Base-by-base conservation (phyloP, 148 eudicot genomes). In the Nyssa sinensis region DNA sequence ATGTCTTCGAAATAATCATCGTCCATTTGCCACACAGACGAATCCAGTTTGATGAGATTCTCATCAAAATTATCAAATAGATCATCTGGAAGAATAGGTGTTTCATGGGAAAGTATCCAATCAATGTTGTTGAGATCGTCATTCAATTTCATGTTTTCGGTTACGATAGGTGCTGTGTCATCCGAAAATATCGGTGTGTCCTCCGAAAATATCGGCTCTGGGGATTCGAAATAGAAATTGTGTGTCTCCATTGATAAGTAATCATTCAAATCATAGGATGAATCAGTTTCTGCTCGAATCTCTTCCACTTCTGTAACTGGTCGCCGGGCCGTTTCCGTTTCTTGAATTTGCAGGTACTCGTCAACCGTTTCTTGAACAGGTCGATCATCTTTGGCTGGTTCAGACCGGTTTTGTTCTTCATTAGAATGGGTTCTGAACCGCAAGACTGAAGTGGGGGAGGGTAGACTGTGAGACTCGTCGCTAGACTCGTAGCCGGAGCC, bases 391-490 rank as follows among this genome's bases (percentile, higher is more conserved):
- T 66, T 17, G 67, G 61, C 70, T 35, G 77, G 74, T 24, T 69
- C 64, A 3, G 77, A 24, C 61, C 13, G 47, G n/a, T 24, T 55
- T 37, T 3, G 49, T 7, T 58, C 25, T 4, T 60, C 79, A 7
- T 74, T n/a, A n/a, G n/a, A n/a, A n/a, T n/a, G n/a, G n/a, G n/a
- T n/a, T n/a, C n/a, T n/a, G n/a, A 35, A 72, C 83, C 83, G 8
- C 75, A 77, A 49, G 82, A 93, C 95, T 1, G 95, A 90, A 5
- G 87, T 87, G 0, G 97, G 97, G 0, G 97, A 90, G 10, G 79
- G 83, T 10, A 88, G 82, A 31, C 64, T 86, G 72, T 78, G 81
- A 0, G 76, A 86, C 58, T 88, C 94, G 1, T 82, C 86, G 1
- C 90, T 84, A 7, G 93, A 88, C 35, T 93, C 96, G 59, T 75